These are phyloP conservation scores for Coniochaeta pulveracea DNA, from an alignment of 2,329 filamentous ascomycete genomes.

Conservation along the genomic window DNA sequence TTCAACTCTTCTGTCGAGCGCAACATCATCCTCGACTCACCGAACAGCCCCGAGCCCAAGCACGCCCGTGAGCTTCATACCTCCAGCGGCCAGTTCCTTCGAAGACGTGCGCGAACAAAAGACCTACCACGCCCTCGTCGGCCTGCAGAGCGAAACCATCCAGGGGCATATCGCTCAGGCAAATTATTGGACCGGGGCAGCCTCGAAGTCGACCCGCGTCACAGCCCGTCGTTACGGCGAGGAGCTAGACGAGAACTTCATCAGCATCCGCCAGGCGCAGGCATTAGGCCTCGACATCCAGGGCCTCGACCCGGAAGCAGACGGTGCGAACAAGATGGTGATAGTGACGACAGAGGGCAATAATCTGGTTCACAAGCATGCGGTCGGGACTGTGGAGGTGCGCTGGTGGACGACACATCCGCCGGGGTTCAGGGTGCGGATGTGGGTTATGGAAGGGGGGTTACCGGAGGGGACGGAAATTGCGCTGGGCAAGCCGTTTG, in stretches of 20 bases:
- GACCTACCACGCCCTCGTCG: background rate
- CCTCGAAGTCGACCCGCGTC: background rate
- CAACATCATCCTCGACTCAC: background rate
- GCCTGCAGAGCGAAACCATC: background rate
- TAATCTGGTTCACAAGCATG: background rate
- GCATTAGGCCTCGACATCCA: background rate
- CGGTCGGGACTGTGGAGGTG: background rate
- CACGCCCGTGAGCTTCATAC: background rate
- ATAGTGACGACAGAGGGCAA: background rate
- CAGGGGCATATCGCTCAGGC: background rate
- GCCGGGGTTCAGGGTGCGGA: background rate
- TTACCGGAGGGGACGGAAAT: background rate
- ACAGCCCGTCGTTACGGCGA: background rate
- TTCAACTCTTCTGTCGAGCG: background rate
- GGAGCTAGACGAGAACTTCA: background rate
- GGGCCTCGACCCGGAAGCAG: background rate
- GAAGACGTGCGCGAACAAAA: background rate
- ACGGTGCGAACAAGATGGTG: background rate
- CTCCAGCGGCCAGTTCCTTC: background rate
- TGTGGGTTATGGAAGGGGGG: slow-evolving; percentile 1
- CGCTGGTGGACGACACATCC: background rate
- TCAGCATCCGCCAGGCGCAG: background rate
- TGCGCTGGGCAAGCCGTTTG: background rate
- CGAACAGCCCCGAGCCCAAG: background rate
- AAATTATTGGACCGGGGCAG: background rate